Base-by-base conservation (phyloP, 2,329 filamentous ascomycete species). In the Fusarium scirpi region DNA sequence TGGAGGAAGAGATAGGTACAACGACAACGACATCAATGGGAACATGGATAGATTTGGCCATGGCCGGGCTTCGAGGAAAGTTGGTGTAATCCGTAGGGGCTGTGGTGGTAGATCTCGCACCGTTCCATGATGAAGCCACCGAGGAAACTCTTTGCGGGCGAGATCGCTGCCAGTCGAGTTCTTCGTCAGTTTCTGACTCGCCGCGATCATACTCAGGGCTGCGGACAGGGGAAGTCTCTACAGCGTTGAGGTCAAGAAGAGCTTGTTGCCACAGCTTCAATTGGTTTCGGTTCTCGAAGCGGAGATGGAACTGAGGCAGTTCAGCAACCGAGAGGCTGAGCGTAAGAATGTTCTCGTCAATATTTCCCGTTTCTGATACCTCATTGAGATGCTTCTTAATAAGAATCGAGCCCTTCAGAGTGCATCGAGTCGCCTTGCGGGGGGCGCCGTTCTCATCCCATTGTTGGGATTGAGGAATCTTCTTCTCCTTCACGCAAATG, bases 401-500 rank as follows among this genome's bases (percentile, higher is more conserved):
- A 67, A 99, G 85, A 72, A 99, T 99, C 1, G 96, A 98, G 20
- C 96, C 96, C 82, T 99, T 99, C 44, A 99, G 85, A 0, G 94
- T 97, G 84, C 92, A 98, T 69, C 93, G 89, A 5, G 90, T 89
- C 12, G 87, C 84, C 78, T 91, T 94, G 59, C 87, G 86, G 24
- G 86, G 86, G 2, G 84, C 78, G 7, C 84, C 83, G 20, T 82
- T 83, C 56, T 89, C 89, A 53, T 90, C 91, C 87, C 92, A 94
- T 70, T 92, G 89, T 54, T 89, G 86, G 41, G 86, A 66, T 25
- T 80, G 78, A 4, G 41, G 84, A 72, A 85, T 81, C 82, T 94
- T 97, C 87, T 98, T 98, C 82, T 98, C 96, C 82, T 98, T 99
- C 66, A 99, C 94, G 78, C 96, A 99, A 71, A 99, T 99, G 75